Evolutionary conservation across 257 asterid species (phyloP), one percentile per base, ranked within the genome.

Genomic region (Plantago major): DNA sequence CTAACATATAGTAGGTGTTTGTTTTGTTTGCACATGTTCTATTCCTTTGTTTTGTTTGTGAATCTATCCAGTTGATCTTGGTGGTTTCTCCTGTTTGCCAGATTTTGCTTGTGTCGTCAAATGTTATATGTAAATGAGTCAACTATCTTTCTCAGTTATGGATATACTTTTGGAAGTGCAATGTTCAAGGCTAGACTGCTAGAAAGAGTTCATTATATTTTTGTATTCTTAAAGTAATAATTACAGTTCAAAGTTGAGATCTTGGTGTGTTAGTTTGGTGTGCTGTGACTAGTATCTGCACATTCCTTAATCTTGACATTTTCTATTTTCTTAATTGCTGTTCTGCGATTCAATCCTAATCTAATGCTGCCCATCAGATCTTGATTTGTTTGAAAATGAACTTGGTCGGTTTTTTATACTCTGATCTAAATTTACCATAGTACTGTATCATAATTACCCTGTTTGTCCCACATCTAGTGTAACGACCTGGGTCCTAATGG

Each of bases 71-170:
- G 50, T 59, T 53, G 69, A 54, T 43, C 15, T 52, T 54, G 62
- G 30, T 54, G 62, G 30, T 54, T 65, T 65, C 69, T 54, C 42
- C 17, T 59, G 17, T 59, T 65, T 65, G 59, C 62, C 43, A 10
- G 55, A 65, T 52, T 49, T 22, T 15, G 13, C 43, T 57, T 51
- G 26, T 65, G 64, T 65, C 47, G 6, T 64, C 40, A 60, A 28
- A 45, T 60, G 19, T 2, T 22, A 22, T 1, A 33, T 63, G 67
- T 26, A 54, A 64, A 65, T 65, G 46, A 33, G 11, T 59, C 38
- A 43, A 43, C 53, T 53, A 17, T 13, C 13, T 55, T 58, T 19
- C n/a, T 59, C 18, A 42, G 38, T 42, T 43, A 7, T 59, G 11
- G 19, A 52, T 18, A 13, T 17, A 10, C 33, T 43, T 59, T 19